Evolutionary conservation across 306 rosid species (phyloP), one percentile per base, ranked within the genome.

Genomic region (Vicia villosa): DNA sequence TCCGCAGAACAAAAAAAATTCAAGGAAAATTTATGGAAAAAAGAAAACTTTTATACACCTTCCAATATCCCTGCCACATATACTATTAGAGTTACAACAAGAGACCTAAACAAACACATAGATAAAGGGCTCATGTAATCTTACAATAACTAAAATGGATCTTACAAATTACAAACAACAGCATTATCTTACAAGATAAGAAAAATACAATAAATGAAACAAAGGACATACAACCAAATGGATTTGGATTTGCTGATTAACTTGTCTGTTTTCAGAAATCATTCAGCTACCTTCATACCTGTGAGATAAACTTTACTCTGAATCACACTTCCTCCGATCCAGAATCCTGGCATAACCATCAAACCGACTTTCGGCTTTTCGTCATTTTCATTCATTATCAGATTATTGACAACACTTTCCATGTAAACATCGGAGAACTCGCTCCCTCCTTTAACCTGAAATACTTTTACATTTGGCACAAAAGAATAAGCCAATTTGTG

Each of bases 261-360:
- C 41, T 56, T 49, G 54, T 52, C 38, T 28, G 20, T 36, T 51
- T 63, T 59, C 30, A 42, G 10, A 14, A 68, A 54, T 84, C 81
- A 95, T 80, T 95, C 99, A 40, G 96, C 88, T 40, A 86, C 92
- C 83, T 86, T 95, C 89, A 95, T 81, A 72, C 96, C 96, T 8
- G 97, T 83, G 77, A 95, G 99, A 79, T 91, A 95, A 61, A 95
- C 99, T 83, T 79, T 86, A 78, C 99, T 87, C 81, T 91, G 99
- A 76, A 95, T 86, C 77, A 87, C 92, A 72, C 91, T 87, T 68
- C 92, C 96, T 22, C 95, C 95, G 5, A 91, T 81, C 80, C 79
- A 83, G 76, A 95, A 95, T 67, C 97, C 99, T 50, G 99, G 99
- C 97, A 95, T 91, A 38, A 95, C 90, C 99, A 95, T 89, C 57